Conservation (phyloP, 176 grass and related monocot genomes). For the Elaeis guineensis region DNA sequence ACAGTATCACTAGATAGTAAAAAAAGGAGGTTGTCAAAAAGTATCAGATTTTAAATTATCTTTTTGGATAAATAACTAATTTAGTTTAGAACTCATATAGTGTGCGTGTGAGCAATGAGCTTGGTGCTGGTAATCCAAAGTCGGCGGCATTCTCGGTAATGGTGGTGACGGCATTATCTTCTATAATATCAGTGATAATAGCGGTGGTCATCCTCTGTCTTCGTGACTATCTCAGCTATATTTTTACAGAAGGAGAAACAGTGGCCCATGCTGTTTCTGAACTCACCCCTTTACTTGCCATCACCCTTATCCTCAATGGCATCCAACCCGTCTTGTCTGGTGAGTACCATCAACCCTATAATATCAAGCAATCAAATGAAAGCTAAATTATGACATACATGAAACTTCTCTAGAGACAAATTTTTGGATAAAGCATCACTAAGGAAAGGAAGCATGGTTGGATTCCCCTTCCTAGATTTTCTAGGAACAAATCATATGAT, state of each 20-base stretch:
- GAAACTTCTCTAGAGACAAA: no score
- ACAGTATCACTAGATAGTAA: no score
- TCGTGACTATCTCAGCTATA: conserved; percentile 21
- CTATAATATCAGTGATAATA: not conserved
- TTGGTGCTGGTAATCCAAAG: conserved; percentile 20
- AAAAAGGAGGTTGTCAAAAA: no score
- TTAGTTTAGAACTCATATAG: not conserved
- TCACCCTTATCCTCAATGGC: conserved; percentile 31
- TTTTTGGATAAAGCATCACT: no score
- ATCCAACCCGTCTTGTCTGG: conserved; percentile 30
- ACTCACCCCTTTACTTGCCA: conserved; percentile 17
- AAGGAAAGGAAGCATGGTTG: no score
- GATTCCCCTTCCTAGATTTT: no score
- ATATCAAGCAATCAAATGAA: no score
- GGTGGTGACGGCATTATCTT: conserved; percentile 10
- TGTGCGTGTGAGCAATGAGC: conserved; percentile 28
- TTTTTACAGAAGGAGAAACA: conserved; percentile 22
- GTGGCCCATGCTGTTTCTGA: conserved; percentile 21
- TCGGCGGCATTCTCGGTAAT: conserved; percentile 21
- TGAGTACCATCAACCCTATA: not conserved
- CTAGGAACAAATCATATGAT: no score
- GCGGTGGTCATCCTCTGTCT: conserved; percentile 15
- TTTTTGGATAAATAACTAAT: no score
- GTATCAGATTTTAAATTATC: no score
- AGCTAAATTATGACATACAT: no score